Percentiles rank a stretch among this genome's conserved stretches.
phyloP scores from a whole-genome alignment of 2,329 filamentous ascomycete species.

The Lasiodiplodia citricola region DNA sequence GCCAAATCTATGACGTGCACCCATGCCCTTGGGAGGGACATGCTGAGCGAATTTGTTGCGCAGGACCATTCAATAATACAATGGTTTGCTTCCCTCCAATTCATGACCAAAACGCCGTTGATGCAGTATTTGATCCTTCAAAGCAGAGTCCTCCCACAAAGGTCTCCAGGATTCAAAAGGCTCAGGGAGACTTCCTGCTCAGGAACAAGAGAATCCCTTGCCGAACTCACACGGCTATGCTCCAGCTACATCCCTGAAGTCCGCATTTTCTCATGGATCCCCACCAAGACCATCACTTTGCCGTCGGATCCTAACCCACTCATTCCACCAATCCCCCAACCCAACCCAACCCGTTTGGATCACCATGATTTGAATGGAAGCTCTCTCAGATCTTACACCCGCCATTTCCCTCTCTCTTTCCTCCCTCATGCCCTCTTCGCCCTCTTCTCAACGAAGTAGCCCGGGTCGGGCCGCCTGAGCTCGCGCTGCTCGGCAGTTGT shows the following conservation, averaged over 20 bases:
- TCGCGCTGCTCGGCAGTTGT: slow-evolving; percentile 72
- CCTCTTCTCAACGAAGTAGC: slow-evolving; percentile 77
- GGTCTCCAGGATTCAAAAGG: neutral
- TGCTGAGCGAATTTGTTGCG: neutral
- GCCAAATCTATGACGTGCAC: too few relatives aligned
- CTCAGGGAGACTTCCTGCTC: neutral
- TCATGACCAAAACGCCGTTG: slow-evolving; percentile 6
- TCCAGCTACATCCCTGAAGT: neutral
- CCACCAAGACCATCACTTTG: neutral
- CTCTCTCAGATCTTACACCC: neutral
- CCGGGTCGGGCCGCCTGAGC: slow-evolving; percentile 74
- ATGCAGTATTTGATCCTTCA: neutral
- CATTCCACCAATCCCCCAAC: neutral
- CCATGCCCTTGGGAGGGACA: neutral
- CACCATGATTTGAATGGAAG: neutral
- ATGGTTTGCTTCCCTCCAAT: neutral
- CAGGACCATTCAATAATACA: neutral
- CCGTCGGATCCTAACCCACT: neutral
- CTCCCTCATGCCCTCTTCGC: neutral
- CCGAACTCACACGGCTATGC: neutral
- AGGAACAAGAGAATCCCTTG: neutral
- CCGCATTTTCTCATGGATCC: neutral
- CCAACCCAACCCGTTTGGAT: neutral
- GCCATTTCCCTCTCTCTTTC: neutral
- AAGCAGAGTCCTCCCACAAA: neutral